These are phyloP conservation scores for Neolentinus lepideus DNA, from an alignment of 1,284 basidiomycete species.

Conservation along the genomic window DNA sequence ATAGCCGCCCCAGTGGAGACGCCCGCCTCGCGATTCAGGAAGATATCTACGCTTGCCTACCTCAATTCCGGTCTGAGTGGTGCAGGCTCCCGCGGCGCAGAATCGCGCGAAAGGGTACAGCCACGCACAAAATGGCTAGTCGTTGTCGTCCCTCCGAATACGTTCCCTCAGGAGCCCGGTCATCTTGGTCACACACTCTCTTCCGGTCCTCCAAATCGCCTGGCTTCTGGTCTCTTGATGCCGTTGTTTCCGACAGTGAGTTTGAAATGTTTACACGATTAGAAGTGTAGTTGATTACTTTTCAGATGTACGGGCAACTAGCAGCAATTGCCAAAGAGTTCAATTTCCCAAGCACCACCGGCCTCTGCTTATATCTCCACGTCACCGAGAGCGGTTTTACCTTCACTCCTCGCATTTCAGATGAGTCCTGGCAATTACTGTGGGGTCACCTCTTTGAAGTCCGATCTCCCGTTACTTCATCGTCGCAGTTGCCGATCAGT, in stretches of 20 bases:
- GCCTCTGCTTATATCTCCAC: slow-evolving; percentile 68
- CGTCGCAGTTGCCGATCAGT: slow-evolving; percentile 40
- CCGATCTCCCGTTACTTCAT: slow-evolving; percentile 19
- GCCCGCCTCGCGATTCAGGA: slow-evolving; percentile 31
- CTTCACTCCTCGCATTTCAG: slow-evolving; percentile 63
- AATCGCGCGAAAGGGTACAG: slow-evolving; percentile 17
- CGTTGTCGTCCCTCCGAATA: slow-evolving; percentile 58
- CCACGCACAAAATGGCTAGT: slow-evolving; percentile 50
- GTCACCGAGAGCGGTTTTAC: slow-evolving; percentile 46
- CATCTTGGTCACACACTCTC: slow-evolving; percentile 54
- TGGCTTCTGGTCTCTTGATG: slow-evolving; percentile 65
- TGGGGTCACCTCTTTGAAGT: slow-evolving; percentile 61
- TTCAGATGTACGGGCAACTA: slow-evolving; percentile 66
- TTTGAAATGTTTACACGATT: slow-evolving; percentile 9
- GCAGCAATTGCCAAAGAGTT: slow-evolving; percentile 73
- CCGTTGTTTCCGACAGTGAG: slow-evolving; percentile 69
- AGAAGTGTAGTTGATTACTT: slow-evolving; percentile 1
- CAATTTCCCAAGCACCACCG: slow-evolving; percentile 68
- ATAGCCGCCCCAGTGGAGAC: slow-evolving; percentile 13
- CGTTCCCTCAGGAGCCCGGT: slow-evolving; percentile 52
- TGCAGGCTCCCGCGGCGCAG: slow-evolving; percentile 25
- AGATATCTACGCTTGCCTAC: slow-evolving; percentile 48
- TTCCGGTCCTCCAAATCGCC: slow-evolving; percentile 49
- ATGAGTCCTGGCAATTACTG: slow-evolving; percentile 68
- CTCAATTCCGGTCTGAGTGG: slow-evolving; percentile 39